Conservation (phyloP, 2,329 filamentous ascomycete genomes). For the Orbilia blumenaviensis region DNA sequence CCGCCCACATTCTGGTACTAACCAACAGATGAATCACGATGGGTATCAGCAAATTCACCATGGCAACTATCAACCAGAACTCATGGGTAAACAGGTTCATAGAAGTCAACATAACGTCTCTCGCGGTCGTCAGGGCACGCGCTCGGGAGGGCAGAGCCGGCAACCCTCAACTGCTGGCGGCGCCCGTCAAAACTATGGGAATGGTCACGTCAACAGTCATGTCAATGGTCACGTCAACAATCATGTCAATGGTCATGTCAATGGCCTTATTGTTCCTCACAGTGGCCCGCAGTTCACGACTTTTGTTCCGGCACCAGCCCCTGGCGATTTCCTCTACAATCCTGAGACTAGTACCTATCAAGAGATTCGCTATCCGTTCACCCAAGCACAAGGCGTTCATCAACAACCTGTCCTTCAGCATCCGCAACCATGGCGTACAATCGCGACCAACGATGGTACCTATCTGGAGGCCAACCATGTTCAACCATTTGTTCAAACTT, state of each 20-base stretch:
- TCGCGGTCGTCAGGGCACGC: slow-evolving; percentile 28
- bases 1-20: slow-evolving; percentile 17
- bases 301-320: background rate
- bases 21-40: slow-evolving; percentile 8
- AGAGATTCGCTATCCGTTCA: slow-evolving; percentile 12
- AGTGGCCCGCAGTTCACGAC: background rate
- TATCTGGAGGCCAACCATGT: background rate
- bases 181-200: slow-evolving; percentile 20
- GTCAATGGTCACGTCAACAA: too few relatives aligned
- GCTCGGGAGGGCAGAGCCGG: slow-evolving; percentile 34
- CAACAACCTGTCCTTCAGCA: slow-evolving; percentile 28
- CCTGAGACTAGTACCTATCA: slow-evolving; percentile 11
- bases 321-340: slow-evolving; percentile 16
- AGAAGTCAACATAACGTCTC: slow-evolving; percentile 18
- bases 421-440: slow-evolving; percentile 36
- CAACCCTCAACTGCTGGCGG: slow-evolving; percentile 7
- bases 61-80: slow-evolving; percentile 15
- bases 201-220: too few relatives aligned
- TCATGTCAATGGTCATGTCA: too few relatives aligned
- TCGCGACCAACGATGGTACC: background rate
- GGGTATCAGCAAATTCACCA: slow-evolving; percentile 20
- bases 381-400: background rate
- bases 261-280: background rate
- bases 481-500: background rate
- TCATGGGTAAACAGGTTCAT: background rate